phyloP scores from a whole-genome alignment of 352 stramenopile genomes.

The Phytophthora ramorum region DNA sequence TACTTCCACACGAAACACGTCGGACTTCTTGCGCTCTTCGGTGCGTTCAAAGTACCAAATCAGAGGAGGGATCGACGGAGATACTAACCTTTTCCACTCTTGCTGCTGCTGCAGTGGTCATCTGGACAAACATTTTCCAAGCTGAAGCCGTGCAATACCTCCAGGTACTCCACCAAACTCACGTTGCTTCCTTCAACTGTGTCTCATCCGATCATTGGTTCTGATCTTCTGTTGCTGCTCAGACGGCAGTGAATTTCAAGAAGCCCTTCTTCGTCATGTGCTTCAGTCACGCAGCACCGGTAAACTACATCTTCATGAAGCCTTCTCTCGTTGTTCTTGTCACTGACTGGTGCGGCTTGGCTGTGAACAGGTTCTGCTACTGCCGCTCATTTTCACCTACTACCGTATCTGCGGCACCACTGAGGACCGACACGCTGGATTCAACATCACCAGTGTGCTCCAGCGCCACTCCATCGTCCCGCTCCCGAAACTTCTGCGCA shows the following conservation, averaged over 20 bases:
- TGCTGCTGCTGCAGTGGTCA: conserved; percentile 22
- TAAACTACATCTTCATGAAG: conserved; percentile 8
- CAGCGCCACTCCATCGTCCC: conserved; percentile 47
- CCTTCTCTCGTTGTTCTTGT: background rate
- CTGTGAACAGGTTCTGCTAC: conserved; percentile 29
- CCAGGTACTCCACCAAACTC: conserved; percentile 24
- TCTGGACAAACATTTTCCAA: conserved; percentile 39
- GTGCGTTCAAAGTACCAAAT: conserved; percentile 2
- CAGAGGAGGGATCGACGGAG: background rate
- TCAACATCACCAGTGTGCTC: conserved; percentile 29
- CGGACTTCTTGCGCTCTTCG: conserved; percentile 23
- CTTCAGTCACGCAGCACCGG: conserved; percentile 50
- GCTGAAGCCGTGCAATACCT: conserved; percentile 37
- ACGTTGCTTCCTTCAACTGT: background rate
- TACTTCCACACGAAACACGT: conserved; percentile 39
- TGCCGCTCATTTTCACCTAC: conserved; percentile 44
- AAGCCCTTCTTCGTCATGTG: conserved; percentile 64
- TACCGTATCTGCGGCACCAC: conserved; percentile 36
- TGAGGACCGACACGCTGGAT: conserved; percentile 21
- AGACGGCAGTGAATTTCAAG: conserved; percentile 36
- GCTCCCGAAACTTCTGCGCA: conserved; percentile 24
- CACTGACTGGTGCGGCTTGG: background rate
- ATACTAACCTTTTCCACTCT: background rate
- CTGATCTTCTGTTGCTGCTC: background rate
- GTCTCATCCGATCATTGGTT: background rate